Conservation (phyloP, 2,329 filamentous ascomycete genomes). For the Teratosphaeria zuluensis region DNA sequence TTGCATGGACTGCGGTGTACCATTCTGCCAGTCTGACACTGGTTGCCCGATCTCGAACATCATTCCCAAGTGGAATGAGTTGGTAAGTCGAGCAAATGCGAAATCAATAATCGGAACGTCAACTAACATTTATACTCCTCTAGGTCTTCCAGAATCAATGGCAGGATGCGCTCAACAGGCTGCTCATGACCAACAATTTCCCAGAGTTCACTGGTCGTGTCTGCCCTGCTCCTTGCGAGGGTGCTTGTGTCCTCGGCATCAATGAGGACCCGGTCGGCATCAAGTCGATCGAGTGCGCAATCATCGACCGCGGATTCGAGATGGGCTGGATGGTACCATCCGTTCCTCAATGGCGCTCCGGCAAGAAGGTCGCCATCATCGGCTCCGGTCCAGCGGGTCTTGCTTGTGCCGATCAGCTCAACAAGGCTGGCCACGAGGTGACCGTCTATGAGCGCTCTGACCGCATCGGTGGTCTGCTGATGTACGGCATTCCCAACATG, state of each 20-base stretch:
- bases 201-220: conserved; percentile 96
- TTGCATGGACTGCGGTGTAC: conserved; percentile 98
- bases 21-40: conserved; percentile 93
- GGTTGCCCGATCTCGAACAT: conserved; percentile 96
- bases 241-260: conserved; percentile 90
- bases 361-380: conserved; percentile 80
- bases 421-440: conserved; percentile 79
- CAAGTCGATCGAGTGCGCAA: conserved; percentile 96
- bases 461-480: conserved; percentile 80
- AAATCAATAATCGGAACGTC: too few species aligned
- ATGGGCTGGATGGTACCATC: conserved; percentile 94
- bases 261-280: conserved; percentile 96
- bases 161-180: conserved; percentile 81
- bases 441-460: conserved; percentile 91
- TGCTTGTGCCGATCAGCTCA: conserved; percentile 84
- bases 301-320: conserved; percentile 94
- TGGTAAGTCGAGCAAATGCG: conserved; percentile 41
- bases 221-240: conserved; percentile 92
- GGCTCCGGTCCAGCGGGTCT: conserved; percentile 89
- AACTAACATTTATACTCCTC: conserved; percentile 17
- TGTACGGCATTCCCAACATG: conserved; percentile 99
- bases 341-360: conserved; percentile 68
- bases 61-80: conserved; percentile 92
- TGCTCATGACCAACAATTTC: conserved; percentile 97
- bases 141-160: conserved; percentile 53